Base-by-base conservation (phyloP, 768 basidiomycete species). In the Kwoniella botswanensis region DNA sequence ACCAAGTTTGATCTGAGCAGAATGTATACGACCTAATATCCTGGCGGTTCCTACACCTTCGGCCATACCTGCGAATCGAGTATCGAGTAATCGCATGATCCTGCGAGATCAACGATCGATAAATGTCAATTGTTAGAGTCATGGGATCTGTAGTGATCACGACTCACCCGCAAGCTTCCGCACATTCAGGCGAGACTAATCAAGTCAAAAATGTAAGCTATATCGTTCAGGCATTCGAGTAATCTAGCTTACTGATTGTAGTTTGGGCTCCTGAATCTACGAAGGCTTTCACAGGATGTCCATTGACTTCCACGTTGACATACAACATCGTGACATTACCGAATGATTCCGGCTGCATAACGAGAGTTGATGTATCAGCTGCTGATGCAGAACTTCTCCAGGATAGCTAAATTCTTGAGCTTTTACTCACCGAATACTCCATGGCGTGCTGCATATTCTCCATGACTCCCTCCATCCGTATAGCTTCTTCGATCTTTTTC, bases 261-360 rank as follows among this genome's bases (percentile, higher is more conserved):
- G 89, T 89, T 79, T 99, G 97, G 12, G 97, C 97, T 53, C 96
- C 97, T 74, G 94, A 97, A 82, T 99, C 97, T 54, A 99, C 97
- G 76, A 99, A 99, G 0, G 97, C 97, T 83, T 93, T 95, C 46
- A 98, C 89, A 3, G 91, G 91, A 70, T 88, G 87, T 1, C 91
- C 91, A 79, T 99, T 99, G 2, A 99, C 93, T 79, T 98, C 97
- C 0, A 94, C 90, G 26, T 90, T 88, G 72, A 98, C 92, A 76
- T 95, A 99, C 67, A 99, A 90, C 97, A 99, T 99, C 2, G 89
- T 91, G 42, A 99, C 97, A 71, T 90, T 88, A 17, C 93, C 97
- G 83, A 99, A 99, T 65, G 89, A 88, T 84, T 98, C 95, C 0
- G 96, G 96, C 79, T 81, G 35, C 35, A 35, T 35, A 35, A 6